Conservation (phyloP, 2,329 filamentous ascomycete species). For the Aspergillus spinulosporus region DNA sequence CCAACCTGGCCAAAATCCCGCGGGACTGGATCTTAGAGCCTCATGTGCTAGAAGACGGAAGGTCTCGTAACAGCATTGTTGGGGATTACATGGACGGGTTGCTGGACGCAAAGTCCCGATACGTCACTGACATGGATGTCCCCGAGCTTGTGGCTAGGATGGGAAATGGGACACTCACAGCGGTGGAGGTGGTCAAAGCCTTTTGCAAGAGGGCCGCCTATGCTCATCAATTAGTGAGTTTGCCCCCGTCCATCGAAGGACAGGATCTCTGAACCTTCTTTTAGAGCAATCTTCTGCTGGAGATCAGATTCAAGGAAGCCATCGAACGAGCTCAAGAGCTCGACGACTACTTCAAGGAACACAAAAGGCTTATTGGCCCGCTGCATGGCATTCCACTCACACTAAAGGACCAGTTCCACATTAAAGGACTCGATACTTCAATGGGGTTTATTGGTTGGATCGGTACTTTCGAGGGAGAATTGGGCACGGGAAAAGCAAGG, state of each 20-base stretch:
- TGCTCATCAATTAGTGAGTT: conserved; percentile 15
- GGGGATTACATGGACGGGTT: conserved; percentile 10
- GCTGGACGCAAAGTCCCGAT: conserved; percentile 7
- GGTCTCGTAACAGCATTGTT: conserved; percentile 10
- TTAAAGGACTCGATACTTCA: conserved; percentile 11
- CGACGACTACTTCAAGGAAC: conserved; percentile 7
- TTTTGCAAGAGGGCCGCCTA: conserved; percentile 15
- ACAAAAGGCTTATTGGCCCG: conserved; percentile 10
- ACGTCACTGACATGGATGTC: conserved; percentile 13
- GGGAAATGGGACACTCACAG: conserved; percentile 2
- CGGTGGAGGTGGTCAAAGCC: conserved; percentile 11
- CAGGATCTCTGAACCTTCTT: conserved; percentile 1
- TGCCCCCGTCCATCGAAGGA: not conserved
- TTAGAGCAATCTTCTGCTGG: conserved; percentile 11
- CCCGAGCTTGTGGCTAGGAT: conserved; percentile 10
- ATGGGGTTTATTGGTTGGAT: conserved; percentile 14
- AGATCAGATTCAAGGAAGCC: conserved; percentile 13
- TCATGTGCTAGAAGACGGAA: conserved; percentile 6
- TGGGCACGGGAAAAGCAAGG: conserved; percentile 1
- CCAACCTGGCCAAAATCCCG: conserved; percentile 10
- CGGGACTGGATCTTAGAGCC: conserved; percentile 12
- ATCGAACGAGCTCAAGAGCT: conserved; percentile 8
- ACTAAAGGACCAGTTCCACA: conserved; percentile 13
- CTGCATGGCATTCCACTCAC: conserved; percentile 13
- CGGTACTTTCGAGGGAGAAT: conserved; percentile 12